Evolutionary conservation across 2,329 filamentous ascomycete species (phyloP).

Genomic region (Epichloe gansuensis): DNA sequence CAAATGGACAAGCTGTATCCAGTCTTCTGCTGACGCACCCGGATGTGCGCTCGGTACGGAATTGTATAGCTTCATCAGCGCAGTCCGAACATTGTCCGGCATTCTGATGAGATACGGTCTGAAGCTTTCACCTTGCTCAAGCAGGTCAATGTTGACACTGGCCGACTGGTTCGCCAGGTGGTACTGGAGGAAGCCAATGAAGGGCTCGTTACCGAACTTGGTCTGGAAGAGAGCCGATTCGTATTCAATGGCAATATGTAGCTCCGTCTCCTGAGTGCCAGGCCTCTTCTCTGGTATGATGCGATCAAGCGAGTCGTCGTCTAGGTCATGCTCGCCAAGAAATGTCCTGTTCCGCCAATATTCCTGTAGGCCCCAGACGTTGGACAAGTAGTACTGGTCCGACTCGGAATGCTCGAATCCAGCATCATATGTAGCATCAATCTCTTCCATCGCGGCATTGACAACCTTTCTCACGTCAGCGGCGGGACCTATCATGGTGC

Average conservation of each 20-base stretch:
- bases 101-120: conserved; percentile 19
- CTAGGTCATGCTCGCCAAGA: conserved; percentile 10
- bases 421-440: conserved; percentile 22
- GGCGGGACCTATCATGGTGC: conserved; percentile 31
- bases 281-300: conserved; percentile 11
- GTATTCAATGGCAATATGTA: conserved; percentile 28
- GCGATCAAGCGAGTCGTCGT: conserved; percentile 11
- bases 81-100: conserved; percentile 18
- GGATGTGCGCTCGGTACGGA: conserved; percentile 16
- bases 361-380: conserved; percentile 31
- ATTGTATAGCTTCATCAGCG: conserved; percentile 20
- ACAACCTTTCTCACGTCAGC: conserved; percentile 17
- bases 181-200: conserved; percentile 22
- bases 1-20: conserved; percentile 21
- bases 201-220: conserved; percentile 23
- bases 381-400: conserved; percentile 32
- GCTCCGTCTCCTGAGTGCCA: conserved; percentile 15
- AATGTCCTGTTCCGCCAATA: conserved; percentile 23
- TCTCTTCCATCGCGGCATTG: conserved; percentile 15
- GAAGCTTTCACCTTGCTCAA: conserved; percentile 15
- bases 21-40: conserved; percentile 15
- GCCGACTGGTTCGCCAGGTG: conserved; percentile 14
- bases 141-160: conserved; percentile 13
- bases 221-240: conserved; percentile 29
- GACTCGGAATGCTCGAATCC: conserved; percentile 27